These are phyloP conservation scores for Elaeagnus macrophylla DNA, from an alignment of 306 rosid species.

Conservation along the genomic window DNA sequence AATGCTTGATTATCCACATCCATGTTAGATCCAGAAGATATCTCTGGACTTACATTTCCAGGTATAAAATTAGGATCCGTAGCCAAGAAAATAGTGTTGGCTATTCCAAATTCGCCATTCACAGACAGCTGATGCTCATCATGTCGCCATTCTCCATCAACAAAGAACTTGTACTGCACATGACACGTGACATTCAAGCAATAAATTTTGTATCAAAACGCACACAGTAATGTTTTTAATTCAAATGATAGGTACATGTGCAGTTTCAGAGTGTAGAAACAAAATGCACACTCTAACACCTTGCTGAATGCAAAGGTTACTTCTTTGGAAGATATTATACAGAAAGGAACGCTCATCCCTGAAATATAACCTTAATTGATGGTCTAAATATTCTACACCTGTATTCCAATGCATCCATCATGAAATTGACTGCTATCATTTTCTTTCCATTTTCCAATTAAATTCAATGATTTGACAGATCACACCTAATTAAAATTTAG, in stretches of 20 bases:
- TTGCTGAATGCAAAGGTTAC: constrained; percentile 1
- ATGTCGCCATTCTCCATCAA: constrained; percentile 95
- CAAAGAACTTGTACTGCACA: constrained; percentile 93
- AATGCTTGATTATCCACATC: constrained; percentile 86
- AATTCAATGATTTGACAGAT: neutral
- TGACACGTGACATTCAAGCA: constrained; percentile 15
- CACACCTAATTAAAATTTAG: neutral
- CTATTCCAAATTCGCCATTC: constrained; percentile 71
- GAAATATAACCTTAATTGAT: constrained; percentile 3
- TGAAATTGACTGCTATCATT: neutral
- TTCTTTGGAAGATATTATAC: neutral
- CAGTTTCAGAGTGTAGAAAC: neutral
- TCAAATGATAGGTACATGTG: constrained; percentile 4
- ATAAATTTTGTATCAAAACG: constrained; percentile 4
- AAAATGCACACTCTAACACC: neutral
- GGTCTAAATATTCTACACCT: constrained; percentile 2
- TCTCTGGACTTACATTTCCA: constrained; percentile 37
- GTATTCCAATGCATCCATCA: neutral
- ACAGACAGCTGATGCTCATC: constrained; percentile 69
- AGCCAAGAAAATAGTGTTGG: constrained; percentile 67
- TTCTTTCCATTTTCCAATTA: neutral
- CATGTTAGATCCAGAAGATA: constrained; percentile 67
- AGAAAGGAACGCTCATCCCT: neutral
- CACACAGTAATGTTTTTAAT: constrained; percentile 5
- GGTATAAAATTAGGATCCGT: constrained; percentile 58